Base-by-base conservation (phyloP, 345 rosid genomes). In the Boechera retrofracta region DNA sequence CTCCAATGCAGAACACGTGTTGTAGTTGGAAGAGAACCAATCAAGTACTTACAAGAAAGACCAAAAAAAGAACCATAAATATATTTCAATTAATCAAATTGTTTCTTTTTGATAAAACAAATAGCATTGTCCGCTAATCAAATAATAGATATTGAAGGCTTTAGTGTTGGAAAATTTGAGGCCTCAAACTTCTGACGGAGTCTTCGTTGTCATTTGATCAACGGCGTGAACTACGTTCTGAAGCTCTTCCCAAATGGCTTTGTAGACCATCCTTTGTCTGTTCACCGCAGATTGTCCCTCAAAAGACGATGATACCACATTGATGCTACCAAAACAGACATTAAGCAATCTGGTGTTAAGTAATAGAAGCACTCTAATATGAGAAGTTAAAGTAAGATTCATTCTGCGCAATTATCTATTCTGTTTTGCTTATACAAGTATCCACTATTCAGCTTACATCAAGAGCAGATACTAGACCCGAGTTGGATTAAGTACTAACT, bases 221-320 rank as follows among this genome's bases (percentile, higher is more conserved):
- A 94, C 97, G 6, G 94, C 98, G 71, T 94, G 98, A 67, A 94
- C 97, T 0, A 91, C 88, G 80, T 72, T 94, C 82, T 94, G 98
- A 74, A 94, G 97, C 87, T 94, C 98, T 78, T 92, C 98, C 98
- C 98, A 92, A 75, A 94, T 92, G 53, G 95, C 97, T 84, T 92
- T 94, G 69, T 92, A 94, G 29, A 94, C 98, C 97, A 94, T 94
- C 80, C 98, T 88, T 83, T 94, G 98, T 76, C 97, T 85, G 79
- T 90, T 92, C 81, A 94, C 97, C 2, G 90, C 86, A 0, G 93
- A 90, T 62, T 94, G 90, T 51, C 97, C 98, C 77, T 92, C 95
- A 48, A 94, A 92, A 21, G 86, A 84, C 52, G 91, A 84, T 41
- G 97, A 85, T 29, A 94, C 77, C 15, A 94, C 98, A 73, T 94